Evolutionary conservation across 257 asterid species (phyloP), one percentile per base, ranked within the genome.

Genomic region (Solanum peruvianum): DNA sequence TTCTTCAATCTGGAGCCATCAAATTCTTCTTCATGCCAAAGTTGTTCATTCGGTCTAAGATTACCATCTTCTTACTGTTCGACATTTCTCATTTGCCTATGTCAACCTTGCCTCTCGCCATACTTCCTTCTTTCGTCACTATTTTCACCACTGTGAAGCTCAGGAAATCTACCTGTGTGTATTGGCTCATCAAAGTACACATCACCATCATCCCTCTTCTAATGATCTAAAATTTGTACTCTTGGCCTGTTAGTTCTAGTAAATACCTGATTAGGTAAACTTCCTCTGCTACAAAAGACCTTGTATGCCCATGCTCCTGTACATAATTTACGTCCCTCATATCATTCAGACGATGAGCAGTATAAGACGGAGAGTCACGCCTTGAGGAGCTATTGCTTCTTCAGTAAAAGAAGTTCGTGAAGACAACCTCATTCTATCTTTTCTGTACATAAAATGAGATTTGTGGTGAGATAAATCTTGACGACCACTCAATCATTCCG

Each of bases 361-460:
- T 84, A 52, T 87, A 93, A 9, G 95, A 89, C 71, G 99, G 98
- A 85, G 96, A 92, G 62, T 90, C 93, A 25, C 92, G 94, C 89
- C 97, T 94, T 95, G 88, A 87, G 90, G 80, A 87, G 82, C 91
- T 86, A 93, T 90, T 70, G 11, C 81, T 73, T 93, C 94, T 29
- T 96, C 95, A 49, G 91, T 93, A 84, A 92, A 95, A 91, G 92
- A 89, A 86, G 90, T 71, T 41, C 91, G 94, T 12, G 91, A 94
- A 23, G 97, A 95, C 86, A 96, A 94, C 82, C 98, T 92, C 91
- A 90, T 90, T 91, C 97, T 91, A 47, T 95, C 94, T 86, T 86
- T 91, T 85, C 93, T 89, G 82, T 90, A 93, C 85, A 92, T 47
- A 60, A 87, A 89, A 14, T 94, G 92, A 89, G 94, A 90, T 86